Percentiles rank a stretch among this genome's conserved stretches.
Evolutionary conservation across 768 basidiomycete genomes (phyloP).

Genomic region (Russula olivacea): DNA sequence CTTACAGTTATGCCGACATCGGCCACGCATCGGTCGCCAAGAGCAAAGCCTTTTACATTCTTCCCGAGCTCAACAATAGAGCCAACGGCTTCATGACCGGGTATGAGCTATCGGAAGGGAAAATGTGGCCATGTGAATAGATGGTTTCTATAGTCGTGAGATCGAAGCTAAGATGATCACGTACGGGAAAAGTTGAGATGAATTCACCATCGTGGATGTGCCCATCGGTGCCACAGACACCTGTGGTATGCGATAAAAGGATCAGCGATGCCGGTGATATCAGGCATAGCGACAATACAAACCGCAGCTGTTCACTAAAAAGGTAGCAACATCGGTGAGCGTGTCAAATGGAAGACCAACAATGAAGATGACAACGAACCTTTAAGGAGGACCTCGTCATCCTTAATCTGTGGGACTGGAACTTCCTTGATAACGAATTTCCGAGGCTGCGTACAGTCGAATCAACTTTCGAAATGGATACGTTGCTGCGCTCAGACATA

Average conservation of each 20-base stretch:
- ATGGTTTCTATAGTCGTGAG: neutral
- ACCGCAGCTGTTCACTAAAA: conserved; percentile 30
- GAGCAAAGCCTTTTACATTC: conserved; percentile 67
- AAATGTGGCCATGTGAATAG: neutral
- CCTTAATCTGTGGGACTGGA: conserved; percentile 56
- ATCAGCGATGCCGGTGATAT: neutral
- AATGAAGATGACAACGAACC: conserved; percentile 34
- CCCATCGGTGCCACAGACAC: conserved; percentile 67
- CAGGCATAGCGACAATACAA: neutral
- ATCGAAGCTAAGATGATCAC: conserved; percentile 22
- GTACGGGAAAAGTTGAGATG: conserved; percentile 62
- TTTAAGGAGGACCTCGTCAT: conserved; percentile 72
- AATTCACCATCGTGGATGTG: conserved; percentile 62
- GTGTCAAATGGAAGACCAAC: neutral
- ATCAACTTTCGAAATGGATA: conserved; percentile 19
- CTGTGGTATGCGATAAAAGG: conserved; percentile 28
- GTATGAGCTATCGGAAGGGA: conserved; percentile 47
- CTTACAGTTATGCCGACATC: conserved; percentile 70
- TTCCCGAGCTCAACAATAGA: conserved; percentile 67
- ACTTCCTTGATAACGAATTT: conserved; percentile 64
- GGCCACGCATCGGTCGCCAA: conserved; percentile 80
- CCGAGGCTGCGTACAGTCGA: conserved; percentile 42
- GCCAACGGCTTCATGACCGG: conserved; percentile 74
- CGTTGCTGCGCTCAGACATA: conserved; percentile 29
- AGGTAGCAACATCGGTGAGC: neutral